These are phyloP conservation scores for Gossypium laxum DNA, from an alignment of 441 rosid species.

Conservation along the genomic window DNA sequence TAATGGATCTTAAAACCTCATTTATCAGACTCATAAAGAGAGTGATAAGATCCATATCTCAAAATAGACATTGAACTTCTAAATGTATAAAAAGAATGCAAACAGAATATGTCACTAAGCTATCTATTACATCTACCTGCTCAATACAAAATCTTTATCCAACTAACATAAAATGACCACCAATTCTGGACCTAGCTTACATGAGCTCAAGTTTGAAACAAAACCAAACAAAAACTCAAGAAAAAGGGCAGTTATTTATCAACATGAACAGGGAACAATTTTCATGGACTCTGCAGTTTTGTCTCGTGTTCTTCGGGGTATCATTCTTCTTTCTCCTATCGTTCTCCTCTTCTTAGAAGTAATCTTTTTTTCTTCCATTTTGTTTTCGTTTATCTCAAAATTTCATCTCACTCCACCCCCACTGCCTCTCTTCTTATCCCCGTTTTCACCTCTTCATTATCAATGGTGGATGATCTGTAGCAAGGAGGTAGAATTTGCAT, in stretches of 20 bases:
- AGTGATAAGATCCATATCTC: not conserved
- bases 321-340: not conserved
- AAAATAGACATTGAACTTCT: not conserved
- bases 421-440: not conserved
- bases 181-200: not conserved
- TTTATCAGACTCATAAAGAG: not conserved
- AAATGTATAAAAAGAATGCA: not conserved
- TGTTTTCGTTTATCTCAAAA: not conserved
- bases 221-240: not conserved
- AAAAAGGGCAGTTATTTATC: not conserved
- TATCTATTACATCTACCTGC: not conserved
- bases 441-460: not conserved
- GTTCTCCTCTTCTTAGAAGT: not conserved
- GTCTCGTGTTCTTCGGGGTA: not conserved
- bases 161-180: not conserved
- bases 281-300: not conserved
- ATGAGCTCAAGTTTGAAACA: not conserved
- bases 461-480: not conserved
- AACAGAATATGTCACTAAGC: not conserved
- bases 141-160: not conserved
- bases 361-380: not conserved
- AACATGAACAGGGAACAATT: not conserved
- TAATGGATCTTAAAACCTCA: not conserved
- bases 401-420: not conserved
- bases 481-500: not conserved